phyloP scores from a whole-genome alignment of 495 filamentous ascomycete species.

The Hypomontagnella submonticulosa region DNA sequence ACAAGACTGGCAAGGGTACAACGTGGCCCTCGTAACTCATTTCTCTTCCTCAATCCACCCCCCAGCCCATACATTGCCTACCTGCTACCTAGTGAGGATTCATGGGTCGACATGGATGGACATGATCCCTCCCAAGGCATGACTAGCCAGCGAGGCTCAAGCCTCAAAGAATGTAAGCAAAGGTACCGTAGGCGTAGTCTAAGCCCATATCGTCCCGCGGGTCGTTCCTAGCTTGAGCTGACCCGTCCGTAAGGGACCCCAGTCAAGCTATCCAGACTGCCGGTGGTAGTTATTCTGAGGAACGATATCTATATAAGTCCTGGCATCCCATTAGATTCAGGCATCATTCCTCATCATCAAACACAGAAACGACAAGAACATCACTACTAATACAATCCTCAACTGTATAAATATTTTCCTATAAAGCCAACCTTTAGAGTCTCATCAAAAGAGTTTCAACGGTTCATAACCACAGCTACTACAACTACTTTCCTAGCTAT shows the following conservation, averaged over 20 bases:
- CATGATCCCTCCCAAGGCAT: too few relatives aligned
- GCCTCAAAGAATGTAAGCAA: too few relatives aligned
- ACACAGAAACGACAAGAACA: slow-evolving; percentile 38
- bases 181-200: too few relatives aligned
- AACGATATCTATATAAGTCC: slow-evolving; percentile 48
- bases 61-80: too few relatives aligned
- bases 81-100: too few relatives aligned
- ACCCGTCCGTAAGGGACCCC: neutral
- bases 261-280: neutral
- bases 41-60: too few relatives aligned
- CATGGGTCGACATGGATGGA: too few relatives aligned
- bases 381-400: slow-evolving; percentile 19
- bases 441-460: neutral
- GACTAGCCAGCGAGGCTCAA: too few relatives aligned
- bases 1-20: too few relatives aligned
- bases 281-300: neutral
- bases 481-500: slow-evolving; percentile 13
- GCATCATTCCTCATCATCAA: slow-evolving; percentile 47
- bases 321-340: slow-evolving; percentile 37
- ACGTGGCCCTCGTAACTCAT: too few relatives aligned
- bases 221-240: too few relatives aligned
- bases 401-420: neutral
- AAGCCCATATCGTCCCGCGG: too few relatives aligned
- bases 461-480: neutral
- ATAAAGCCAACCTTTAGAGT: slow-evolving; percentile 10